Evolutionary conservation across 768 basidiomycete species (phyloP).

Genomic region (Lactarius sp.): DNA sequence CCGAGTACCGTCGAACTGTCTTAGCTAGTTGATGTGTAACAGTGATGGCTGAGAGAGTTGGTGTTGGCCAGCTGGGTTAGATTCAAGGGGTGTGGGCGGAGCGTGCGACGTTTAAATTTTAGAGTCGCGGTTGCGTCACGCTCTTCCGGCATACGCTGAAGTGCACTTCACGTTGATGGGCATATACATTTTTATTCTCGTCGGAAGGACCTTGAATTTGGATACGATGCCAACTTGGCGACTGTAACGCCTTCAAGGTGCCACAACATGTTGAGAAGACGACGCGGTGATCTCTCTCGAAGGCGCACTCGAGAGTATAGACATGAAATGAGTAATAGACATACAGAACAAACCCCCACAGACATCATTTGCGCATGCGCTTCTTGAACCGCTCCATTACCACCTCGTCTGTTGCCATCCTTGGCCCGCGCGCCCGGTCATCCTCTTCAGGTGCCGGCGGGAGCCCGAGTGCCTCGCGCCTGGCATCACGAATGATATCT

Average conservation of each 20-base stretch:
- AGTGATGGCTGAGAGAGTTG: not conserved
- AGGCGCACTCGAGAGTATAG: not conserved
- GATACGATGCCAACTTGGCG: no score
- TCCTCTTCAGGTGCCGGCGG: constrained; percentile 46
- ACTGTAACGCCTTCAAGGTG: no score
- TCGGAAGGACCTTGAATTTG: no score
- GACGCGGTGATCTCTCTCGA: not conserved
- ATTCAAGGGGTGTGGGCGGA: not conserved
- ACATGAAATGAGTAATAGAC: not conserved
- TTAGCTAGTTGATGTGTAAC: not conserved
- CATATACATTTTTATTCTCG: no score
- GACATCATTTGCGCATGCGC: constrained; percentile 69
- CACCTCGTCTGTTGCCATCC: constrained; percentile 88
- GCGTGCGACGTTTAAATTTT: not conserved
- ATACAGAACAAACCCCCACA: not conserved
- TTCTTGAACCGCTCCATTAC: constrained; percentile 99
- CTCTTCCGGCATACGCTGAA: not conserved
- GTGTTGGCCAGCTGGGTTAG: not conserved
- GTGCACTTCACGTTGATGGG: not conserved
- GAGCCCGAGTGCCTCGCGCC: constrained; percentile 79
- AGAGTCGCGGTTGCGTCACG: not conserved
- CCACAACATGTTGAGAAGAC: no score
- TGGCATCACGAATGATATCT: constrained; percentile 83
- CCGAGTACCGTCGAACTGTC: not conserved
- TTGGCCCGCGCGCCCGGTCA: constrained; percentile 43